phyloP scores from a whole-genome alignment of 257 asterid genomes.

The Plantago major region DNA sequence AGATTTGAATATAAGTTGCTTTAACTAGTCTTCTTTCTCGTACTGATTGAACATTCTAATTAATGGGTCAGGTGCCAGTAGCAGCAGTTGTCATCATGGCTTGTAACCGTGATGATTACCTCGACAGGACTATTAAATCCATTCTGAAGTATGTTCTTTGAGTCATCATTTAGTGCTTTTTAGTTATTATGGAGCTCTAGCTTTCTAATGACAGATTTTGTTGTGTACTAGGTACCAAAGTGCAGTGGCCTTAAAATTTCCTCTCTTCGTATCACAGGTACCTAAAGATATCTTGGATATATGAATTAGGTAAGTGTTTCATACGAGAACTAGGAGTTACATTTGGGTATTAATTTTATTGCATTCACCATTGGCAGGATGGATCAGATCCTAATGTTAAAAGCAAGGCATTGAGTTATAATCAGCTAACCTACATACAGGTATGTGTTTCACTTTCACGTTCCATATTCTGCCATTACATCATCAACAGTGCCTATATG shows the following conservation, averaged over 20 bases:
- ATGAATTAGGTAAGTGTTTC: conserved; percentile 15
- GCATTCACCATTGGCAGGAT: conserved; percentile 49
- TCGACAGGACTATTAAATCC: conserved; percentile 81
- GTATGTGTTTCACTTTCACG: conserved; percentile 33
- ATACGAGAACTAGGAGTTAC: conserved; percentile 16
- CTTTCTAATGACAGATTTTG: conserved; percentile 24
- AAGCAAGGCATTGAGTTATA: conserved; percentile 72
- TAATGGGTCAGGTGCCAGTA: conserved; percentile 65
- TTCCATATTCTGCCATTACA: conserved; percentile 2
- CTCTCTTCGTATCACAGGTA: conserved; percentile 95
- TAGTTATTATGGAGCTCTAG: conserved; percentile 15
- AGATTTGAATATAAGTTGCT: conserved; percentile 9
- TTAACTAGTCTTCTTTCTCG: conserved; percentile 14
- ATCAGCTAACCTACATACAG: conserved; percentile 94
- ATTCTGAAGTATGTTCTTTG: conserved; percentile 57
- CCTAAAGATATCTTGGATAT: conserved; percentile 16
- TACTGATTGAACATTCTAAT: conserved; percentile 27
- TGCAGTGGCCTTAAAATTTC: conserved; percentile 79
- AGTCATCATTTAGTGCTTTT: conserved; percentile 17
- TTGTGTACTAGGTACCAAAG: conserved; percentile 60
- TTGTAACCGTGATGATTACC: conserved; percentile 98
- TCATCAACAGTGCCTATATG: conserved; percentile 7
- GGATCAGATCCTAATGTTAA: conserved; percentile 80
- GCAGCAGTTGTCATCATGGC: conserved; percentile 99
- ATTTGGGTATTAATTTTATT: conserved; percentile 12